These are phyloP conservation scores for Helenozyma rhizophorensis DNA, from an alignment of 805 yeast species.

Conservation along the genomic window DNA sequence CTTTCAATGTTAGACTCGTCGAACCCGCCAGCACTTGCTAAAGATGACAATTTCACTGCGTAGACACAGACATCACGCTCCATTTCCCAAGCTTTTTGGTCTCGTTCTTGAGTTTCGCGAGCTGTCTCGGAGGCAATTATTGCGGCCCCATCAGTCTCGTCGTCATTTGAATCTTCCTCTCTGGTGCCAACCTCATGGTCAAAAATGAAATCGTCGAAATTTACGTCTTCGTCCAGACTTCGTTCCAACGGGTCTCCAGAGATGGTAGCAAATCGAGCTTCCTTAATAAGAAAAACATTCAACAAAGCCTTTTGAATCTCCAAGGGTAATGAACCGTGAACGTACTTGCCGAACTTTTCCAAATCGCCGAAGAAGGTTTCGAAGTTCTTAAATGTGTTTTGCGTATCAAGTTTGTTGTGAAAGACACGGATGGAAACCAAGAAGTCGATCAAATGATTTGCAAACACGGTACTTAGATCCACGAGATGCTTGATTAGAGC, in stretches of 20 bases:
- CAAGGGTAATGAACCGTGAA: constrained; percentile 21
- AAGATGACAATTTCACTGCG: constrained; percentile 34
- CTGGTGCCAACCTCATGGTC: background rate
- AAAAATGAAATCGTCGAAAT: constrained; percentile 23
- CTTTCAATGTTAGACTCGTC: constrained; percentile 23
- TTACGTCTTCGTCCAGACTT: constrained; percentile 48
- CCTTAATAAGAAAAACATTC: constrained; percentile 46
- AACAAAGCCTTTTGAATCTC: constrained; percentile 29
- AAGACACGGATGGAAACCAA: constrained; percentile 31
- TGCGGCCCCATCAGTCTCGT: background rate
- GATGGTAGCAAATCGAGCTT: constrained; percentile 39
- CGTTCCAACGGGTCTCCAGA: constrained; percentile 43
- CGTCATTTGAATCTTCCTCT: background rate
- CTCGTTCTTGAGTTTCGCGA: background rate
- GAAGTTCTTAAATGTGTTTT: constrained; percentile 22
- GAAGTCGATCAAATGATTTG: constrained; percentile 28
- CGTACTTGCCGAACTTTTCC: constrained; percentile 14
- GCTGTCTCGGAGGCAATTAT: background rate
- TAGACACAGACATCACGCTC: constrained; percentile 41
- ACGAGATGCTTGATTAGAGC: constrained; percentile 19
- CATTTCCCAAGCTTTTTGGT: constrained; percentile 25
- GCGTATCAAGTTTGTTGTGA: constrained; percentile 22
- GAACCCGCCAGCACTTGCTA: constrained; percentile 31
- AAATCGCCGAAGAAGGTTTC: constrained; percentile 26
- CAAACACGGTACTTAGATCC: constrained; percentile 20